These are phyloP conservation scores for Persicaria maculosa DNA, from an alignment of 148 eudicot genomes.

Conservation along the genomic window DNA sequence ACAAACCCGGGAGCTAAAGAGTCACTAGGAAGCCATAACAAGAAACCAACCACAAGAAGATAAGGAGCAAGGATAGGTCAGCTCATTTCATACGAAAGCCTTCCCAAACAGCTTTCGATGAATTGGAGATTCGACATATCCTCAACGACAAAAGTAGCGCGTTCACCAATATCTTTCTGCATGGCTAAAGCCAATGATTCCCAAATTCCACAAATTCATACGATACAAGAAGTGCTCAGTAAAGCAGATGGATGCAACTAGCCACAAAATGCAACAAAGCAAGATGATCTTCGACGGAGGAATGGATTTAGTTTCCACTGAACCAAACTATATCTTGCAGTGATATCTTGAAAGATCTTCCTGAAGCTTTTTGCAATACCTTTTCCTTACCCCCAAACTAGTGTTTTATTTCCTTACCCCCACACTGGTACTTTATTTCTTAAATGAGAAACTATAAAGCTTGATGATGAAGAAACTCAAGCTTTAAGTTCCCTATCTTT, in stretches of 20 bases:
- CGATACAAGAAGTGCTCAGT: not conserved
- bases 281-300: not conserved
- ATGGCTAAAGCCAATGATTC: constrained; percentile 5
- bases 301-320: not conserved
- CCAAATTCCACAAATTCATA: constrained; percentile 8
- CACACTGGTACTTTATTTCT: not conserved
- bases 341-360: not conserved
- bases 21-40: not conserved
- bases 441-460: not conserved
- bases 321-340: not conserved
- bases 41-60: not conserved
- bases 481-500: not conserved
- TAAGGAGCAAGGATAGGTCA: not conserved
- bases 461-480: not conserved
- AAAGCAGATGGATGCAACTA: constrained; percentile 10
- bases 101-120: not conserved
- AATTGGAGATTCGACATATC: constrained; percentile 1
- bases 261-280: not conserved
- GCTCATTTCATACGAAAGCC: not conserved
- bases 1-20: not conserved
- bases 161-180: not conserved
- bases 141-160: constrained; percentile 4
- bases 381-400: not conserved
- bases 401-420: not conserved
- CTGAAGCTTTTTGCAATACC: not conserved